Evolutionary conservation across 2,329 filamentous ascomycete species (phyloP).

Genomic region (Pseudogymnoascus sp.): DNA sequence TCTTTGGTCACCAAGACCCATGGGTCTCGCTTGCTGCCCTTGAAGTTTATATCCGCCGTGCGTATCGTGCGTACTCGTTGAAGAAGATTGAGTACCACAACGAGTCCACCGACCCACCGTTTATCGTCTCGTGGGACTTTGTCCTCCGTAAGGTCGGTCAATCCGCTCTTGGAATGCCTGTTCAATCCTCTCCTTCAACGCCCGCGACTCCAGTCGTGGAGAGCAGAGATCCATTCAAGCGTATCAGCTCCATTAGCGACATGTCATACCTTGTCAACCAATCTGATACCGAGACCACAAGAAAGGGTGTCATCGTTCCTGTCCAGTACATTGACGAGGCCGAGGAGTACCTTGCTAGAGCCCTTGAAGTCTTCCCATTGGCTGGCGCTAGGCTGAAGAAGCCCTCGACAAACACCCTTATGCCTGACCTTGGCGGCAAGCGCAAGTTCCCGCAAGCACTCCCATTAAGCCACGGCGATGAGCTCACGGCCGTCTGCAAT

Average conservation of each 20-base stretch:
- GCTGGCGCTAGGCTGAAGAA: constrained; percentile 51
- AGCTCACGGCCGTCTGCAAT: constrained; percentile 88
- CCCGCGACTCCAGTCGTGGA: constrained; percentile 66
- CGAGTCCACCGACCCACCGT: constrained; percentile 63
- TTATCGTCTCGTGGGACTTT: constrained; percentile 90
- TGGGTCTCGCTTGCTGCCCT: constrained; percentile 92
- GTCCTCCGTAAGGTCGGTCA: constrained; percentile 87
- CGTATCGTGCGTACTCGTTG: constrained; percentile 91
- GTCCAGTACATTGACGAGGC: constrained; percentile 91
- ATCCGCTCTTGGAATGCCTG: constrained; percentile 77
- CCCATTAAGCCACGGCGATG: constrained; percentile 58
- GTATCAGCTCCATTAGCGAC: constrained; percentile 91
- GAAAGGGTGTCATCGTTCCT: constrained; percentile 91
- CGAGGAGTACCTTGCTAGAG: constrained; percentile 78
- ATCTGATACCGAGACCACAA: constrained; percentile 63
- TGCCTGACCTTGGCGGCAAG: constrained; percentile 69
- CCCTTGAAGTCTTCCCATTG: constrained; percentile 73
- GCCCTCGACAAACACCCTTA: constrained; percentile 49
- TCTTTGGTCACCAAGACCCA: constrained; percentile 89
- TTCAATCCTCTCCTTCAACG: constrained; percentile 75
- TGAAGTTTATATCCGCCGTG: constrained; percentile 92
- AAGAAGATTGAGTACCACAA: constrained; percentile 85
- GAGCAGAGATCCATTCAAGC: constrained; percentile 60
- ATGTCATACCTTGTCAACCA: constrained; percentile 81
- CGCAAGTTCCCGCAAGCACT: constrained; percentile 49